Base-by-base conservation (phyloP, 176 grass and related monocot genomes). In the maize (Zea mays) region DNA sequence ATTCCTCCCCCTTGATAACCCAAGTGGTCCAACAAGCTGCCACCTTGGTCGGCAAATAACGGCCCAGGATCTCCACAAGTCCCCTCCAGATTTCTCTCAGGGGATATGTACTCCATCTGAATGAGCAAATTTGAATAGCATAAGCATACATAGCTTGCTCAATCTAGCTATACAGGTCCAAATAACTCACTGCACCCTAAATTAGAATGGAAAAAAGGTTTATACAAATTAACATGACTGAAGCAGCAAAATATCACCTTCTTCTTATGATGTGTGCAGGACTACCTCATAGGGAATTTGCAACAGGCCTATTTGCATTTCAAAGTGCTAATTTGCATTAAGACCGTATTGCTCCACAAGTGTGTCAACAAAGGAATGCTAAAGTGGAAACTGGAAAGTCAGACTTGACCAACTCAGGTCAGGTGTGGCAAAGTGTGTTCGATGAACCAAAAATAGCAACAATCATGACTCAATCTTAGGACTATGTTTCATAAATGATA, bases 51-150 rank as follows among this genome's bases (percentile, higher is more conserved):
- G 46, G 47, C 73, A 77, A 84, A 86, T 51, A 86, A 81, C 17
- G 80, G 35, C 20, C 76, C 92, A 64, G 84, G 66, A 66, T 88
- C 86, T 77, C 81, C 87, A 87, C 75, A 82, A 65, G 82, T 34
- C 62, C 86, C 85, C 46, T 91, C 89, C 21, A 88, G 71, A 71
- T 47, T 82, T 78, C 82, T 88, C 41, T 85, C 82, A 74, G 89
- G 85, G 58, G 89, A 88, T 70, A 85, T 39, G 74, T 82, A 88
- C 60, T 91, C 89, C 89, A 91, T 91, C 74, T 89, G 72, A 54
- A 85, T 10, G 8, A 89, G 49, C 33, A 84, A 76, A 81, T 21
- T 50, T 37, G 40, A 66, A 76, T 56, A 69, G 12, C 12, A 74
- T 80, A 51, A 71, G 77, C 33, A 80, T 71, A 61, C 33, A 74